Evolutionary conservation across 352 stramenopile species (phyloP).

Genomic region (Pythium folliculosum): DNA sequence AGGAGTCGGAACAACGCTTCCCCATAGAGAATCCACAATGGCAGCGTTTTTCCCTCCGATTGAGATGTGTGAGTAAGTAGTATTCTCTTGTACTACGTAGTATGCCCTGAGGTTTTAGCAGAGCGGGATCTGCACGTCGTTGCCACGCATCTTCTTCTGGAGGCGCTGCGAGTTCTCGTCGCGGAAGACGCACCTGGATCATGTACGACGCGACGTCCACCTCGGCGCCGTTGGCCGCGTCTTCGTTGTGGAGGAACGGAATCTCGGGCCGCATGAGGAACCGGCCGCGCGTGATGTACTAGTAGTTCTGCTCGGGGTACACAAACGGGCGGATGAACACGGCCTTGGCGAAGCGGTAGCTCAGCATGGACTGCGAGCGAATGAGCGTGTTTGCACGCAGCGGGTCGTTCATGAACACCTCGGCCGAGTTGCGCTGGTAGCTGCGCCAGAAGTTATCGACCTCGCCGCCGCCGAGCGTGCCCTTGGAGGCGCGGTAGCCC

Average conservation of each 20-base stretch:
- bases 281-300: conserved; percentile 22
- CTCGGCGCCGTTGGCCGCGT: conserved; percentile 4
- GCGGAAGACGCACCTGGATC: conserved; percentile 11
- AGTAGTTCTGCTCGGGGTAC: conserved; percentile 35
- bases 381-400: conserved; percentile 29
- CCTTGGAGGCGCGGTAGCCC: conserved; percentile 4
- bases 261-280: conserved; percentile 11
- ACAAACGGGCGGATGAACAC: conserved; percentile 33
- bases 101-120: conserved; percentile 4
- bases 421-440: conserved; percentile 33
- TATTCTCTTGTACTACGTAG: background rate
- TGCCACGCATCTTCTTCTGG: conserved; percentile 5
- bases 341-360: conserved; percentile 28
- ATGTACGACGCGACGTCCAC: conserved; percentile 9
- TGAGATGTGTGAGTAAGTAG: background rate
- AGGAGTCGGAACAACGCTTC: background rate
- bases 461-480: conserved; percentile 18
- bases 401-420: conserved; percentile 31
- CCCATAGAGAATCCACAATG: background rate
- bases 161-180: conserved; percentile 15
- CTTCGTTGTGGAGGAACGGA: conserved; percentile 13
- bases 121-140: conserved; percentile 20
- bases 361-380: conserved; percentile 27
- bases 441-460: conserved; percentile 26
- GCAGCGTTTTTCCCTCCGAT: background rate